Evolutionary conservation across 768 basidiomycete genomes (phyloP).

Genomic region (Hygrophoropsis aurantiaca): DNA sequence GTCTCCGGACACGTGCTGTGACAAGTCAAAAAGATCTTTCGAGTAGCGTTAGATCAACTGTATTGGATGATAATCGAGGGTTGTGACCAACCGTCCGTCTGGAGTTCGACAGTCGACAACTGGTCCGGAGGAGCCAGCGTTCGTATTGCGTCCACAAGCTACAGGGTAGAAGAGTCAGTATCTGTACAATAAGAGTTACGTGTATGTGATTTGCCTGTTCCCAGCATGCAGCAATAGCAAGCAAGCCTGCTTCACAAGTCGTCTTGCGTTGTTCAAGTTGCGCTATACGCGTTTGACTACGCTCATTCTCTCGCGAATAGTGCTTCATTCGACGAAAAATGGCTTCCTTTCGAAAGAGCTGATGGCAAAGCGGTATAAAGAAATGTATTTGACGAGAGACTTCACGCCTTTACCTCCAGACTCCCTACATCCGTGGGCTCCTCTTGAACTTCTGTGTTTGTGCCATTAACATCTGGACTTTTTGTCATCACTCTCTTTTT

Average conservation of each 20-base stretch:
- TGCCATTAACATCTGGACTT: slow-evolving; percentile 56
- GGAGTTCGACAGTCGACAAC: slow-evolving; percentile 40
- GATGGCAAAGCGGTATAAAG: slow-evolving; percentile 16
- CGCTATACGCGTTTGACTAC: slow-evolving; percentile 57
- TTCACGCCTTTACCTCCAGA: slow-evolving; percentile 57
- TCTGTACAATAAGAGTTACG: slow-evolving; percentile 1
- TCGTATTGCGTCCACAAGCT: slow-evolving; percentile 71
- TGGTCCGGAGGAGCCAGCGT: slow-evolving; percentile 55
- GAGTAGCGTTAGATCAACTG: background rate
- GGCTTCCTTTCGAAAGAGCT: slow-evolving; percentile 88
- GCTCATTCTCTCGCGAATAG: slow-evolving; percentile 74
- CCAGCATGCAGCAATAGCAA: slow-evolving; percentile 80
- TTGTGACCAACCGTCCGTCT: slow-evolving; percentile 38
- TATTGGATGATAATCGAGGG: background rate
- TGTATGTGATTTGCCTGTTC: slow-evolving; percentile 53
- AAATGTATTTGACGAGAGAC: slow-evolving; percentile 16
- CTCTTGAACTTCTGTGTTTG: slow-evolving; percentile 29
- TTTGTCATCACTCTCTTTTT: slow-evolving; percentile 61
- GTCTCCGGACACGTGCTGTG: slow-evolving; percentile 30
- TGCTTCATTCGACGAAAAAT: slow-evolving; percentile 83
- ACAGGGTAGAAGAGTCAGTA: slow-evolving; percentile 5
- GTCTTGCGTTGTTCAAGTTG: slow-evolving; percentile 66
- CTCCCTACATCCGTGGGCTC: slow-evolving; percentile 54
- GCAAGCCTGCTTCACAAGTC: slow-evolving; percentile 68
- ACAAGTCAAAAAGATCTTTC: slow-evolving; percentile 31